Conservation (phyloP, 345 rosid genomes). For the Brassica cretica region DNA sequence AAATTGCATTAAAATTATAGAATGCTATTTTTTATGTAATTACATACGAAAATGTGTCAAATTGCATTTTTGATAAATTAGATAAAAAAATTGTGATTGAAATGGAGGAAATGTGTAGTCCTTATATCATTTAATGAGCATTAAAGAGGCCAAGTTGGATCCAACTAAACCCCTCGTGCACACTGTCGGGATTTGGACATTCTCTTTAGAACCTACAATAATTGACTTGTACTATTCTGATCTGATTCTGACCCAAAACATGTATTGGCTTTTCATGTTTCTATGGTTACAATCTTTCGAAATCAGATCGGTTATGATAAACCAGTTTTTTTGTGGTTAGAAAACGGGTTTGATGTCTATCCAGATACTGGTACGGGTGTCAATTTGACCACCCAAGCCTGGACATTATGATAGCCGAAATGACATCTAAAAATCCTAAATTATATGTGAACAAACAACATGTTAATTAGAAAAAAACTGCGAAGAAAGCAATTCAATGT, state of each 20-base stretch:
- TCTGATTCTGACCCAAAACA: conserved; percentile 24
- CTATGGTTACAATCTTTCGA: conserved; percentile 12
- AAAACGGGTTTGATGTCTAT: not conserved
- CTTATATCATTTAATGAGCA: conserved; percentile 29
- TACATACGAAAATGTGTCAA: too few relatives aligned
- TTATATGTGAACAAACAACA: not conserved
- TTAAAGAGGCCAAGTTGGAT: conserved; percentile 41
- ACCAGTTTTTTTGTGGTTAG: not conserved
- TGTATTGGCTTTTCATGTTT: conserved; percentile 2
- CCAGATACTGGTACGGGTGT: not conserved
- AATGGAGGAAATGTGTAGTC: not conserved
- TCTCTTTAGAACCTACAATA: conserved; percentile 23
- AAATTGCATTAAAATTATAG: too few relatives aligned
- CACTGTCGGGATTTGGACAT: conserved; percentile 43
- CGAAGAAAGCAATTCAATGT: not conserved
- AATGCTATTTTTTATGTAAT: too few relatives aligned
- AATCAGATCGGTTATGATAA: conserved; percentile 15
- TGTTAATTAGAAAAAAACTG: too few relatives aligned
- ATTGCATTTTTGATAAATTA: too few relatives aligned
- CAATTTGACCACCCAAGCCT: not conserved
- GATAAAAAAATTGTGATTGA: too few relatives aligned
- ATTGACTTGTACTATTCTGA: conserved; percentile 4
- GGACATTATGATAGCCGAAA: not conserved
- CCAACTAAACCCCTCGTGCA: conserved; percentile 43
- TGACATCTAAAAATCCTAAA: not conserved